Percentiles rank a stretch among this genome's conserved stretches.
phyloP scores from a whole-genome alignment of 106 monocot genomes.

The Xerophyta viscosa region DNA sequence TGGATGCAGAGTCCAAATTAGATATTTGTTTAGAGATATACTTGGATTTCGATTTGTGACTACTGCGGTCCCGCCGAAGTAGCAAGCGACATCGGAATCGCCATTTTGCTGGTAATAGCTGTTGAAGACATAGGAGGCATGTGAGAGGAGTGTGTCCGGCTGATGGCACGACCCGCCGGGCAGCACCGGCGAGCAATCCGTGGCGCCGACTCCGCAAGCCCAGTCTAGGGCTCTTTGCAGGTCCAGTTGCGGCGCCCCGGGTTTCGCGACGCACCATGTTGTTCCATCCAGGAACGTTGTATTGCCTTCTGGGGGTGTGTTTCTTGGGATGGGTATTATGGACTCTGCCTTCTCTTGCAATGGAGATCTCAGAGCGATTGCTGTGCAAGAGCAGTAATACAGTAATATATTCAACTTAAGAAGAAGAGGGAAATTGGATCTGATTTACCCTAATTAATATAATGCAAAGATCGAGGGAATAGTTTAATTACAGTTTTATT shows the following conservation, averaged over 20 bases:
- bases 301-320: conserved; percentile 88
- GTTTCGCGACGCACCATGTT: conserved; percentile 77
- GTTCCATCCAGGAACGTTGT: conserved; percentile 74
- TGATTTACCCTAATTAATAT: too few relatives aligned
- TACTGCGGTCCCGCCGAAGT: conserved; percentile 76
- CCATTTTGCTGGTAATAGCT: conserved; percentile 98
- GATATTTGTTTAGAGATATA: conserved; percentile 17
- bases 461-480: too few relatives aligned
- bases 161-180: conserved; percentile 51
- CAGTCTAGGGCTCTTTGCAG: conserved; percentile 81
- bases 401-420: too few relatives aligned
- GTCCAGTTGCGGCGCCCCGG: conserved; percentile 28
- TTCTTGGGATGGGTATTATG: conserved; percentile 14
- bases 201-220: conserved; percentile 72
- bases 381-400: too few relatives aligned
- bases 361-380: conserved; percentile 1
- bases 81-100: conserved; percentile 86
- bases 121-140: conserved; percentile 94
- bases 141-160: conserved; percentile 62
- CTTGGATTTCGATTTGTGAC: conserved; percentile 66
- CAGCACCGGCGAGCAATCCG: conserved; percentile 61
- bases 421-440: too few relatives aligned
- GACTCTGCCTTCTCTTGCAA: conserved; percentile 40
- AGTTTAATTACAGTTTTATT: too few relatives aligned
- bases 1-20: too few relatives aligned